These are phyloP conservation scores for Ceratocystis ficicola DNA, from an alignment of 2,329 filamentous ascomycete genomes.

Conservation along the genomic window DNA sequence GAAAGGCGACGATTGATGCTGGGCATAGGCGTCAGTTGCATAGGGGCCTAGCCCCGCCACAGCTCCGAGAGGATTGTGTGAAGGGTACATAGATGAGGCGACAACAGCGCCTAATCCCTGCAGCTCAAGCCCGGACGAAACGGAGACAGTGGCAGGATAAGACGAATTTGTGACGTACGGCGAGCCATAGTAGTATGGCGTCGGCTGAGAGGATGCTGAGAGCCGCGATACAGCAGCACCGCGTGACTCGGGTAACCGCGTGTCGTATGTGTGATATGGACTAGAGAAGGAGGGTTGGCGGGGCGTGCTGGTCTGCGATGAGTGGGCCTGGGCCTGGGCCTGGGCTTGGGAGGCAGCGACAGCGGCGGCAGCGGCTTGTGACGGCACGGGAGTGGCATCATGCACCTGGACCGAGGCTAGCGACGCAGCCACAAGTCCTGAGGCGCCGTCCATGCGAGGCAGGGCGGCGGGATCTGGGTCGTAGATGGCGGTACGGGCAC, in stretches of 20 bases:
- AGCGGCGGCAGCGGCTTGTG: neutral
- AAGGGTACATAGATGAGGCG: constrained; percentile 20
- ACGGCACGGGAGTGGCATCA: neutral
- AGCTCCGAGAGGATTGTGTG: constrained; percentile 12
- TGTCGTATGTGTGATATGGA: constrained; percentile 16
- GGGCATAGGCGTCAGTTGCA: constrained; percentile 15
- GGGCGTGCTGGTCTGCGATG: constrained; percentile 21
- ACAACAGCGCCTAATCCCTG: constrained; percentile 15
- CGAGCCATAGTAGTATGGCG: constrained; percentile 19
- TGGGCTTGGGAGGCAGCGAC: neutral
- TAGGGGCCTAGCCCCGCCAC: constrained; percentile 15
- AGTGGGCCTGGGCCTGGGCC: constrained; percentile 17
- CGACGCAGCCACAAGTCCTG: neutral
- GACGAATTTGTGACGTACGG: constrained; percentile 18
- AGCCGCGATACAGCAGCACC: constrained; percentile 14
- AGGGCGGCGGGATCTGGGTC: constrained; percentile 14
- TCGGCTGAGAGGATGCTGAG: constrained; percentile 8
- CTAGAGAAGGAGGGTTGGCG: constrained; percentile 18
- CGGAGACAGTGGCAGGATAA: constrained; percentile 19
- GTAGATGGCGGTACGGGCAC: constrained; percentile 22
- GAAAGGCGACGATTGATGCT: constrained; percentile 21
- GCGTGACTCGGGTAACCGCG: constrained; percentile 16
- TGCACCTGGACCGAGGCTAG: neutral
- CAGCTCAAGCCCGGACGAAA: constrained; percentile 15
- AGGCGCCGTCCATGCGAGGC: constrained; percentile 19